Evolutionary conservation across 805 yeast genomes (phyloP).

Genomic region (Nakazawaea wickerhamii): DNA sequence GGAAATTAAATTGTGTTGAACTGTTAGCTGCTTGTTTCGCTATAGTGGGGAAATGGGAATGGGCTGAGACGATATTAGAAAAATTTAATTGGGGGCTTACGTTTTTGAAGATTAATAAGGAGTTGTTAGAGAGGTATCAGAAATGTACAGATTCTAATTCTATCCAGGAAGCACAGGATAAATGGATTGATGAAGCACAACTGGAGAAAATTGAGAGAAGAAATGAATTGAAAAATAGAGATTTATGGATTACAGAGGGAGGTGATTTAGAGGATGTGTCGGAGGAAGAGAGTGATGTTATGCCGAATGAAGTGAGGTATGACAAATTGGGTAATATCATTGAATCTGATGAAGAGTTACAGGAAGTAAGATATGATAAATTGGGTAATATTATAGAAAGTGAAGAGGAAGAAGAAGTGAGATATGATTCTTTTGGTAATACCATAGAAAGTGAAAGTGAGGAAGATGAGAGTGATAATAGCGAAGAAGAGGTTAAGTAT

Average conservation of each 20-base stretch:
- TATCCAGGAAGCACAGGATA: constrained; percentile 64
- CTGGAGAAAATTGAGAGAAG: constrained; percentile 60
- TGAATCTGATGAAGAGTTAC: constrained; percentile 17
- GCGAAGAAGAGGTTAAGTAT: constrained; percentile 17
- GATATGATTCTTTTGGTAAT: constrained; percentile 26
- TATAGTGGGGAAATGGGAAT: constrained; percentile 83
- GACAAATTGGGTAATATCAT: constrained; percentile 20
- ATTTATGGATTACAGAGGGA: constrained; percentile 76
- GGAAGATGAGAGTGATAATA: too few relatives aligned
- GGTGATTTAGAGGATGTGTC: constrained; percentile 28
- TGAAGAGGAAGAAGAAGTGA: constrained; percentile 20
- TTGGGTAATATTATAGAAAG: constrained; percentile 16
- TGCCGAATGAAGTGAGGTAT: constrained; percentile 24
- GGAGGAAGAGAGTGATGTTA: constrained; percentile 19
- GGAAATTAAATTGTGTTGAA: constrained; percentile 94
- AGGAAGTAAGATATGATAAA: constrained; percentile 16
- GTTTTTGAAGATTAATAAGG: constrained; percentile 77
- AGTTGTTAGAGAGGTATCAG: constrained; percentile 67
- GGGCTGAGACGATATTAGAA: constrained; percentile 74
- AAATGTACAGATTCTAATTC: constrained; percentile 78
- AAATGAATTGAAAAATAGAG: constrained; percentile 45
- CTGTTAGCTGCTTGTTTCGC: constrained; percentile 97
- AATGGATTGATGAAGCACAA: constrained; percentile 66
- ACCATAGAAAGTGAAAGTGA: constrained; percentile 15
- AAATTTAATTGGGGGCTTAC: constrained; percentile 94